Conservation (phyloP, 208 protist species). For the Leishmania amazonensis region DNA sequence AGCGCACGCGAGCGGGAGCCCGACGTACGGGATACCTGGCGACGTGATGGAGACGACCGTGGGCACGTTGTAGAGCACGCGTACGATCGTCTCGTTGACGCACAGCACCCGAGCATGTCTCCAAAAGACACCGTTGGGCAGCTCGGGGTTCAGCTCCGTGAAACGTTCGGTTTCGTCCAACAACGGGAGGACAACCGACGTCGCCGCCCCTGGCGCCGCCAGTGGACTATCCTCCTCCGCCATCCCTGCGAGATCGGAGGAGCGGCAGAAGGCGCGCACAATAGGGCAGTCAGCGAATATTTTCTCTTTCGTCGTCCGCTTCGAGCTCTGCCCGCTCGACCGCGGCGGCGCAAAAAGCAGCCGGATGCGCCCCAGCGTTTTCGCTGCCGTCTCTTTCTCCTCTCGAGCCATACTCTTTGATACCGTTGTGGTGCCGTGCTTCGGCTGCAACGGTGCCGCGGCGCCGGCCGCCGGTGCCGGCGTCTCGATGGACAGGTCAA, state of each 20-base stretch:
- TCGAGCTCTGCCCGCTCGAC: slow-evolving; percentile 18
- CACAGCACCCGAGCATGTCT: slow-evolving; percentile 42
- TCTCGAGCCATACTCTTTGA: slow-evolving; percentile 81
- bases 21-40: slow-evolving; percentile 63
- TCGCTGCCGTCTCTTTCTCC: slow-evolving; percentile 47
- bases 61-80: slow-evolving; percentile 75
- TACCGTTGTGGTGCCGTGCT: not conserved
- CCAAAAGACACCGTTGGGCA: slow-evolving; percentile 72
- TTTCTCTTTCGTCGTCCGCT: slow-evolving; percentile 43
- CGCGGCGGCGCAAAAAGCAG: slow-evolving; percentile 58
- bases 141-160: slow-evolving; percentile 49
- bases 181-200: not conserved
- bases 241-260: slow-evolving; percentile 7
- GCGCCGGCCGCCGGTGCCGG: not conserved
- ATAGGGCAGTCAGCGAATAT: slow-evolving; percentile 53
- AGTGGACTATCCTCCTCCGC: slow-evolving; percentile 9
- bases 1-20: slow-evolving; percentile 70
- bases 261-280: slow-evolving; percentile 49
- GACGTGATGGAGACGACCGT: slow-evolving; percentile 69
- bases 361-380: slow-evolving; percentile 80
- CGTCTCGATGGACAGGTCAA: slow-evolving; percentile 43
- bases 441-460: not conserved
- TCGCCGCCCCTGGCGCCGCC: not conserved
- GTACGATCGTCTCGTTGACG: slow-evolving; percentile 42
- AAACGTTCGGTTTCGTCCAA: slow-evolving; percentile 4